Conservation (phyloP, 2,329 filamentous ascomycete genomes). For the Fusarium haematococcum region DNA sequence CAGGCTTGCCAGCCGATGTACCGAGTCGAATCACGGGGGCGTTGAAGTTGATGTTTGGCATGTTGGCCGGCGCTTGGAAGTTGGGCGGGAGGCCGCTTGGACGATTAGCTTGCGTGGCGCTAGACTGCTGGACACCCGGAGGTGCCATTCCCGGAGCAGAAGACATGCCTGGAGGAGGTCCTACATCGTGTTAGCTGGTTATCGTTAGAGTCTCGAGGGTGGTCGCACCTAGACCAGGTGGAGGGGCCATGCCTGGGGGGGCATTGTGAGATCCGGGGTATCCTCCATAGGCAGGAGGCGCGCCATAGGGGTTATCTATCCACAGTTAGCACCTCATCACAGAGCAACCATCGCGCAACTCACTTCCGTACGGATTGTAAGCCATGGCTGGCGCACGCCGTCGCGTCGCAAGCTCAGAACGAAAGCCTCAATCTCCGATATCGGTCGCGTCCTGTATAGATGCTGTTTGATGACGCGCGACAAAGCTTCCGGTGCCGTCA, state of each 20-base stretch:
- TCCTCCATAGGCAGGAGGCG: slow-evolving; percentile 77
- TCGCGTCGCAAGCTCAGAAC: slow-evolving; percentile 22
- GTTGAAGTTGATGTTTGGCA: slow-evolving; percentile 98
- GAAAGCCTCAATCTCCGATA: background rate
- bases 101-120: slow-evolving; percentile 80
- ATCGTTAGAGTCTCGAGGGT: background rate
- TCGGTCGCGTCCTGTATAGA: background rate
- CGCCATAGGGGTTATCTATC: slow-evolving; percentile 72
- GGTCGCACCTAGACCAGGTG: slow-evolving; percentile 83
- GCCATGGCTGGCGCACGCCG: slow-evolving; percentile 57
- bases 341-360: slow-evolving; percentile 20
- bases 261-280: slow-evolving; percentile 70
- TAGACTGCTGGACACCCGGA: slow-evolving; percentile 81
- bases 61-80: slow-evolving; percentile 90
- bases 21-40: slow-evolving; percentile 95
- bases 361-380: slow-evolving; percentile 72
- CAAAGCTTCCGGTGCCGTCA: background rate
- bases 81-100: slow-evolving; percentile 83
- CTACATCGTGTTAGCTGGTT: slow-evolving; percentile 54
- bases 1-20: slow-evolving; percentile 76
- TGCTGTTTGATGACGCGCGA: slow-evolving; percentile 6
- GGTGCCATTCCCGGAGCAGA: slow-evolving; percentile 83
- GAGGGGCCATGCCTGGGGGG: slow-evolving; percentile 78
- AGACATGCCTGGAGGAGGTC: slow-evolving; percentile 83
- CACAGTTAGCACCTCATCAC: slow-evolving; percentile 18